phyloP scores from a whole-genome alignment of 2,329 filamentous ascomycete genomes.

The Neurospora sp. region DNA sequence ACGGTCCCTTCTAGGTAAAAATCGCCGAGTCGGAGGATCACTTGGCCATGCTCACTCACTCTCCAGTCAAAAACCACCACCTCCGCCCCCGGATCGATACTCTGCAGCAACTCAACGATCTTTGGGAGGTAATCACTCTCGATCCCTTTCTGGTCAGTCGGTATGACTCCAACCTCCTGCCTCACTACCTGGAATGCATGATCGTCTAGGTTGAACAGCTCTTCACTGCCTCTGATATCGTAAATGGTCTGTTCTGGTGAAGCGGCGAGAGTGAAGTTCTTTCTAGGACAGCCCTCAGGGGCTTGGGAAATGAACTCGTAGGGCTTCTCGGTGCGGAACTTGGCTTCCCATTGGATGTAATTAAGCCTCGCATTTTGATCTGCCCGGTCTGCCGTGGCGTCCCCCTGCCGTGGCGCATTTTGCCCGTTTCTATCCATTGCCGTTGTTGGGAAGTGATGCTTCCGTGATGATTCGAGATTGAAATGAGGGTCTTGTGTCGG shows the following conservation, averaged over 20 bases:
- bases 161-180: not conserved
- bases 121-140: not conserved
- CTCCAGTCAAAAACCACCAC: not conserved
- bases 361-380: not conserved
- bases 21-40: not conserved
- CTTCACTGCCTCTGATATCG: slow-evolving; percentile 1
- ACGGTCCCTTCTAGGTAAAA: not conserved
- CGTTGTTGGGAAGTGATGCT: not conserved
- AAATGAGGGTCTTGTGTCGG: not conserved
- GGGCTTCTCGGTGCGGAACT: not conserved
- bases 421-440: not conserved
- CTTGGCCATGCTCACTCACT: not conserved
- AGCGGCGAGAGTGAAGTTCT: not conserved
- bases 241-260: not conserved
- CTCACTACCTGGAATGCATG: not conserved
- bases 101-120: not conserved
- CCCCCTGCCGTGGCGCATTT: not conserved
- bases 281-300: not conserved
- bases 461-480: not conserved
- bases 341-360: not conserved
- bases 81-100: not conserved
- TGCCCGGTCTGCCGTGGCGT: not conserved
- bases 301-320: slow-evolving; percentile 1
- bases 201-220: not conserved
- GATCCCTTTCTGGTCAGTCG: not conserved